Evolutionary conservation across 345 rosid genomes (phyloP).

Genomic region (Citrus sp.): DNA sequence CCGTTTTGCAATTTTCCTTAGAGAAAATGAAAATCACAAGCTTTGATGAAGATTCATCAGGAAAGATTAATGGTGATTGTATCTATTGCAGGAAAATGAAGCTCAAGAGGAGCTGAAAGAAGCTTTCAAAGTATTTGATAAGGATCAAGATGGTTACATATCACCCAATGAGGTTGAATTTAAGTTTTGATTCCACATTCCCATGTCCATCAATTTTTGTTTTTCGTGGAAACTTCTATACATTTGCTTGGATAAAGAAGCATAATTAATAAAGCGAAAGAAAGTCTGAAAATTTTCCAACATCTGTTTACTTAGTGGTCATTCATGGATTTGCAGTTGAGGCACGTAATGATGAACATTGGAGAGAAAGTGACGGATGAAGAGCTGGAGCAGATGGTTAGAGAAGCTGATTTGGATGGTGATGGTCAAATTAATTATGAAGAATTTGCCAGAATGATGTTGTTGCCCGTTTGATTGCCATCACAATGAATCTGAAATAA

Average conservation of each 20-base stretch:
- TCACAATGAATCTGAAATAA: no score
- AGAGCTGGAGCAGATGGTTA: conserved; percentile 51
- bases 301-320: neutral
- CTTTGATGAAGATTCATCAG: neutral
- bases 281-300: neutral
- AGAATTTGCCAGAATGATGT: conserved; percentile 73
- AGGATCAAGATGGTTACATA: conserved; percentile 65
- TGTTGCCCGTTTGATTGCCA: conserved; percentile 33
- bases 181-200: neutral
- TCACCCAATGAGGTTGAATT: conserved; percentile 54
- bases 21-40: neutral
- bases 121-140: conserved; percentile 69
- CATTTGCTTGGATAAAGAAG: neutral
- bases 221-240: neutral
- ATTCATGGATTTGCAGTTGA: conserved; percentile 32
- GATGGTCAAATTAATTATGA: conserved; percentile 61
- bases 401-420: conserved; percentile 58
- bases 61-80: neutral
- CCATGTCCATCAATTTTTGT: neutral
- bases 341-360: conserved; percentile 46
- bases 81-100: conserved; percentile 42
- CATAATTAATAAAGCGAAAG: neutral
- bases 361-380: conserved; percentile 55
- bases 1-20: neutral
- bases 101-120: conserved; percentile 53